A percentile compares a stretch with the other conserved stretches of the same genome.
phyloP scores from a whole-genome alignment of 176 grass and related monocot genomes.

The Musa schizocarpa region DNA sequence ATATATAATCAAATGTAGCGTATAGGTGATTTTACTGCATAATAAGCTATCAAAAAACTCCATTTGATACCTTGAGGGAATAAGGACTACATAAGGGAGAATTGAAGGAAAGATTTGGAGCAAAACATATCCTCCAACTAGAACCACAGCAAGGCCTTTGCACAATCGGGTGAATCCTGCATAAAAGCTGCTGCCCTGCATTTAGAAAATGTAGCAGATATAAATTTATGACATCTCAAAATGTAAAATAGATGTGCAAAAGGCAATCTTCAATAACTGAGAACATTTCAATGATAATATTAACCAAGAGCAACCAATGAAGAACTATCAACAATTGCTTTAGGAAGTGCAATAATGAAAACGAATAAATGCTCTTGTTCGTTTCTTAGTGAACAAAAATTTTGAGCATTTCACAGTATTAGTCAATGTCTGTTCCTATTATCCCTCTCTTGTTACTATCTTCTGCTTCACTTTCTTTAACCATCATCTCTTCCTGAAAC shows the following conservation, averaged over 20 bases:
- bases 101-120: slow-evolving; percentile 68
- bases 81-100: slow-evolving; percentile 66
- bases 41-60: neutral
- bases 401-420: neutral
- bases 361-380: neutral
- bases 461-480: neutral
- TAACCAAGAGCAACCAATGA: neutral
- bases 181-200: slow-evolving; percentile 65
- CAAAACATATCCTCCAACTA: slow-evolving; percentile 57
- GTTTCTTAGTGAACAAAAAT: neutral
- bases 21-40: too few relatives aligned
- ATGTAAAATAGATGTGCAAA: neutral
- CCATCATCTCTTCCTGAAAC: neutral
- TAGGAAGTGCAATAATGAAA: neutral
- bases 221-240: neutral
- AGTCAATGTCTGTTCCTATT: neutral
- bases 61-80: slow-evolving; percentile 59
- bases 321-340: neutral
- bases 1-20: neutral
- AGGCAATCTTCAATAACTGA: neutral
- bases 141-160: slow-evolving; percentile 78
- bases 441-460: too few relatives aligned
- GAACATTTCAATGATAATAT: neutral
- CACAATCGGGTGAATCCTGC: slow-evolving; percentile 86
- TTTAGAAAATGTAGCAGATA: slow-evolving; percentile 5